A percentile compares a stretch with the other conserved stretches of the same genome.
phyloP scores from a whole-genome alignment of 805 yeast genomes.

The Myxozyma vanderwaltii region DNA sequence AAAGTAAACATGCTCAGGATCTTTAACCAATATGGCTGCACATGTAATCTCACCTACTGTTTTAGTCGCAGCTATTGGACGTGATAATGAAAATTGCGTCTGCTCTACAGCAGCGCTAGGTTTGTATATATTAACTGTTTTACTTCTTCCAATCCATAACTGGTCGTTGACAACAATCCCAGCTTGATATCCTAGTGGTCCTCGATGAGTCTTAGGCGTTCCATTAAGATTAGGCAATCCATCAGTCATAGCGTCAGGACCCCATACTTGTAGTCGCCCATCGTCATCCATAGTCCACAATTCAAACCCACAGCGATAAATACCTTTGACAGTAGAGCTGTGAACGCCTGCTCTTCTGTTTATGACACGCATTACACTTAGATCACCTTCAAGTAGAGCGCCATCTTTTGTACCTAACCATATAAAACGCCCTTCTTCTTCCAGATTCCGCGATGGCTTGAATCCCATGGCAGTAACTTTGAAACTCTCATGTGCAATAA shows the following conservation, averaged over 20 bases:
- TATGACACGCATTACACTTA: constrained; percentile 30
- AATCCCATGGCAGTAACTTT: constrained; percentile 39
- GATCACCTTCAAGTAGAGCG: constrained; percentile 38
- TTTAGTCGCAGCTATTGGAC: constrained; percentile 36
- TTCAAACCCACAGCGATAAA: constrained; percentile 32
- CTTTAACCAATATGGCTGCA: constrained; percentile 35
- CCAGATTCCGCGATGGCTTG: constrained; percentile 25
- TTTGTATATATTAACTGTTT: constrained; percentile 40
- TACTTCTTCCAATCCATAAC: constrained; percentile 44
- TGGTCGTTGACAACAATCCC: constrained; percentile 35
- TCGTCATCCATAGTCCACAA: constrained; percentile 45
- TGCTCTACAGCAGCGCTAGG: constrained; percentile 35
- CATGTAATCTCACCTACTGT: constrained; percentile 41
- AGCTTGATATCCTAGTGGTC: constrained; percentile 37
- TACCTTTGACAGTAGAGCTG: constrained; percentile 26
- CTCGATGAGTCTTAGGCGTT: constrained; percentile 39
- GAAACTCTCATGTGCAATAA: constrained; percentile 35
- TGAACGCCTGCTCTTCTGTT: constrained; percentile 36
- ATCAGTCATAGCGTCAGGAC: constrained; percentile 19
- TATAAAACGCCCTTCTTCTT: constrained; percentile 32
- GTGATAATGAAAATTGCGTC: constrained; percentile 34
- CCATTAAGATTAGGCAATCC: constrained; percentile 34
- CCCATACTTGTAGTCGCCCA: constrained; percentile 45
- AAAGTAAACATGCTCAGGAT: constrained; percentile 41
- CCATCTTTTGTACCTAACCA: constrained; percentile 46